Evolutionary conservation across 202 grass and related monocot genomes (phyloP).

Genomic region (Miscanthus sacchariflorus): DNA sequence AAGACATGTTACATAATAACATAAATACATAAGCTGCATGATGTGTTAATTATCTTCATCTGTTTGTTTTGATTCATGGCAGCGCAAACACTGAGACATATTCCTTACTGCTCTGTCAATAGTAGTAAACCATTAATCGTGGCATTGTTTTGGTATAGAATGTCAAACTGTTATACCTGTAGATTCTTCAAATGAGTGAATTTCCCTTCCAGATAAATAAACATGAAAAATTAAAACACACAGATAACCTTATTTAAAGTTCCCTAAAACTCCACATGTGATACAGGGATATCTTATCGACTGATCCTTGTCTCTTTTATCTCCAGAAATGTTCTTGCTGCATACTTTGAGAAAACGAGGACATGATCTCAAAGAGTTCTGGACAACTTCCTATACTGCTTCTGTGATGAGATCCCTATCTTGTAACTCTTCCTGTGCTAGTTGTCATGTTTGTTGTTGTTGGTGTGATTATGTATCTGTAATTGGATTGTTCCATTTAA

Average conservation of each 20-base stretch:
- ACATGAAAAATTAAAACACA: neutral
- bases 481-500: conserved; percentile 34
- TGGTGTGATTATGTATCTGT: conserved; percentile 48
- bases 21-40: neutral
- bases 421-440: conserved; percentile 10
- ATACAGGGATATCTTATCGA: neutral
- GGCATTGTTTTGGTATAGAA: neutral
- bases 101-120: conserved; percentile 10
- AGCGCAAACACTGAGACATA: neutral
- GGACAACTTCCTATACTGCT: conserved; percentile 38
- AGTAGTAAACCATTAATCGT: neutral
- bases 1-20: too few species aligned
- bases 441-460: conserved; percentile 38
- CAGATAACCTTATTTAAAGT: neutral
- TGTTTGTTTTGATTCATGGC: neutral
- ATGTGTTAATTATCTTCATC: neutral
- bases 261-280: neutral
- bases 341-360: conserved; percentile 48
- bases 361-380: conserved; percentile 5
- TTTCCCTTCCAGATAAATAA: conserved; percentile 1
- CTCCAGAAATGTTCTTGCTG: conserved; percentile 57
- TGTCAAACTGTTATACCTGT: conserved; percentile 6
- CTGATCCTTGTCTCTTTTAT: conserved; percentile 35
- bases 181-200: neutral
- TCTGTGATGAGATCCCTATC: conserved; percentile 30